These are phyloP conservation scores for Ogataea siamensis DNA, from an alignment of 805 yeast genomes.

Conservation along the genomic window DNA sequence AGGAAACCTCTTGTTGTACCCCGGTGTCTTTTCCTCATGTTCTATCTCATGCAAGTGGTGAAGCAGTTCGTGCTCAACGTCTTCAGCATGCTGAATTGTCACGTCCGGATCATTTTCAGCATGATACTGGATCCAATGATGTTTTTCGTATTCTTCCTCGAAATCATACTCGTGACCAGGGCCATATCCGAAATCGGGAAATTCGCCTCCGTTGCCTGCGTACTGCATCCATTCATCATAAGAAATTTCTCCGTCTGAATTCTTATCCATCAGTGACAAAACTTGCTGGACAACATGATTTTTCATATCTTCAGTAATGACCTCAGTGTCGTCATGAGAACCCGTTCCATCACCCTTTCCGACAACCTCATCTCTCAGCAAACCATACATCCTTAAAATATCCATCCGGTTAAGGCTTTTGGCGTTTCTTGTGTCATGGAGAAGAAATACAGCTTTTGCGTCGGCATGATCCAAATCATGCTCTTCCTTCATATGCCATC, in stretches of 20 bases:
- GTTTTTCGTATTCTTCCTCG: slow-evolving; percentile 89
- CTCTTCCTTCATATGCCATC: slow-evolving; percentile 89
- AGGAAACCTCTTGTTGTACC: slow-evolving; percentile 18
- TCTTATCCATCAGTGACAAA: slow-evolving; percentile 58
- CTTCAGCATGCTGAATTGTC: slow-evolving; percentile 77
- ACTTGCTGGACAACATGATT: slow-evolving; percentile 55
- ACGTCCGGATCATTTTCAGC: slow-evolving; percentile 81
- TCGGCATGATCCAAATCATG: slow-evolving; percentile 77
- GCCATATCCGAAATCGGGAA: slow-evolving; percentile 92
- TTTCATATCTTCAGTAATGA: slow-evolving; percentile 53
- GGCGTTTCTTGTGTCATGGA: slow-evolving; percentile 70
- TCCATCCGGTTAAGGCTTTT: slow-evolving; percentile 59
- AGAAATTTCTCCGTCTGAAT: slow-evolving; percentile 63
- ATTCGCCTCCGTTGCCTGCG: slow-evolving; percentile 58
- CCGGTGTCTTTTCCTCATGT: slow-evolving; percentile 36
- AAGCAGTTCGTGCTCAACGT: slow-evolving; percentile 79
- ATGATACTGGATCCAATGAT: slow-evolving; percentile 87
- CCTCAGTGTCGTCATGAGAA: slow-evolving; percentile 62
- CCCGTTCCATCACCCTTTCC: slow-evolving; percentile 95
- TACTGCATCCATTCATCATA: slow-evolving; percentile 69
- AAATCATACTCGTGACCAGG: slow-evolving; percentile 87
- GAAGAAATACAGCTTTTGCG: slow-evolving; percentile 68
- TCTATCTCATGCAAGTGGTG: slow-evolving; percentile 87
- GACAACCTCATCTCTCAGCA: slow-evolving; percentile 64
- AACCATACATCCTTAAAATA: slow-evolving; percentile 78